Base-by-base conservation (phyloP, 306 rosid genomes). In the Lagenaria siceraria region DNA sequence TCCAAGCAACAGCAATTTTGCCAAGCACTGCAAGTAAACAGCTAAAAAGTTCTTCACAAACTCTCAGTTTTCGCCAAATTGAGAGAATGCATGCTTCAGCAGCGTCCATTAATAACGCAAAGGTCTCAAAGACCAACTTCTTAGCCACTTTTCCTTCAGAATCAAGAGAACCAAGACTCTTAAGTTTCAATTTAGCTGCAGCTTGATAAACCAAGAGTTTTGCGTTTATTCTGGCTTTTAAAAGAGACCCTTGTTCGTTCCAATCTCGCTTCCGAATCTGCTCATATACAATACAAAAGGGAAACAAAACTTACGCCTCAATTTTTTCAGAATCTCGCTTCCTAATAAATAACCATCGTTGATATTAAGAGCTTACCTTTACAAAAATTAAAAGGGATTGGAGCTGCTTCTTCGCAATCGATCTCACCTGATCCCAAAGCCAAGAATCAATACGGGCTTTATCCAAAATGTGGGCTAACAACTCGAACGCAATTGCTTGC, bases 241-340 rank as follows among this genome's bases (percentile, higher is more conserved):
- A 80, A 79, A 81, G 86, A 7, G 88, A 80, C 53, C 98, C 98
- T 77, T 92, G 97, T 78, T 94, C 97, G 49, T 82, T 90, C 98
- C 98, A 94, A 75, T 94, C 97, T 82, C 92, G 88, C 89, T 92
- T 94, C 88, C 95, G 84, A 78, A 94, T 94, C 98, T 94, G 95
- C 79, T 77, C 75, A 85, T 63, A 36, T 38, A n/a, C 71, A 53
- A 80, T 18, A 4, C 7, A 77, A 65, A 21, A 6, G 54, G 74
- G 19, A 66, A 66, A n/a, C 74, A 38, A 66, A 66, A 22, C 12
- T 66, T 38, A 38, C 31, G 31, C 74, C 52, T 38, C 52, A 12
- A 38, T 0, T 21, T 21, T n/a, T 36, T 40, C 51, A 64, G 72
- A 7, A n/a, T 65, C 29, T 5, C 10, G 18, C 17, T 33, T 35